Base-by-base conservation (phyloP, 257 asterid genomes). In the Sherardia arvensis region DNA sequence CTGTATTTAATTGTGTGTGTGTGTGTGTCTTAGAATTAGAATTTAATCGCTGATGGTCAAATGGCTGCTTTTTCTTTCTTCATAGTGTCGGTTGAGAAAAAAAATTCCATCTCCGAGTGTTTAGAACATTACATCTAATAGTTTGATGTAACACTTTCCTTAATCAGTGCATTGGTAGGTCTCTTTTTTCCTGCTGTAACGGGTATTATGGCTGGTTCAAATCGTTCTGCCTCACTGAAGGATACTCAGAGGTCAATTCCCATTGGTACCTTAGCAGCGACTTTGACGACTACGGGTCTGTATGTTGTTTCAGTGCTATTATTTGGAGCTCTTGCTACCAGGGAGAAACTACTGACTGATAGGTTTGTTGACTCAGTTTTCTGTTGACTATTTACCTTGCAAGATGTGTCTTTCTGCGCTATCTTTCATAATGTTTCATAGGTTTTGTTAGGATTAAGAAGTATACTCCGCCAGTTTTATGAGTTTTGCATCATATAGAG, bases 201-300 rank as follows among this genome's bases (percentile, higher is more conserved):
- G 9, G 99, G 99, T 79, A 92, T 92, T 71, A 92, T 92, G 99
- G 99, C 99, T 70, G 99, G 99, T 76, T 92, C 99, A 80, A 92
- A 92, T 77, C 96, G 99, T 69, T 92, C 99, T 68, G 96, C 97
- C 48, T 92, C 97, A 18, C 91, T 92, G 66, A 87, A 87, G 85
- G 99, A 92, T 78, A 92, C 99, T 73, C 99, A 92, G 78, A 94
- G 88, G 48, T 90, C 99, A 63, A 92, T 92, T 72, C 99, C 99
- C 23, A 65, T 90, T 62, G 99, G 99, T 72, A 92, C 99, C 61
- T 77, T 92, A 74, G 95, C 91, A 69, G 99, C 99, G 71, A 89
- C 93, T 59, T 72, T 92, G 80, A 10, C 95, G 40, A 92, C 99
- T 49, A 61, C 99, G 51, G 85, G 69, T 73, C 76, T 92, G 30